Base-by-base conservation (phyloP, 1,284 basidiomycete species). In the Meripilus lineatus region DNA sequence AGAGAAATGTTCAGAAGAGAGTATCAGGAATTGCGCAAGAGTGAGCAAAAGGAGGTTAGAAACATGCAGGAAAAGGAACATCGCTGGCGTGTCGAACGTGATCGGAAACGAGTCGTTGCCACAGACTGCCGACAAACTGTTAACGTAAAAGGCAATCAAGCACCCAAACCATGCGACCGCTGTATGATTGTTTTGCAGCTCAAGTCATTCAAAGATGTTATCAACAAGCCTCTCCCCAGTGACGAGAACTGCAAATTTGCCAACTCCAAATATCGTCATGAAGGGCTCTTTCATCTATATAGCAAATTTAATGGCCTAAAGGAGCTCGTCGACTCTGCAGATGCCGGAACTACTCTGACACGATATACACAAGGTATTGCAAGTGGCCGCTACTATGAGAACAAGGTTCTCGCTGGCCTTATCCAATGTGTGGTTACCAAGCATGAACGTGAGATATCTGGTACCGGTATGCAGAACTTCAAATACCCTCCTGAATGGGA, bases 401-500 rank as follows among this genome's bases (percentile, higher is more conserved):
- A 49, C 6, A 42, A 53, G 0, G 51, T 69, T 0, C 64, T 67
- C 38, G 47, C 42, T 23, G 63, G 61, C 1, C 40, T 71, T 0
- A 17, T 70, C 0, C 23, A 62, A 17, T 63, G 62, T 2, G 55
- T 67, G 42, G 57, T 62, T 0, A 23, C 38, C 0, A 54, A 54
- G 24, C 7, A 44, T 1, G 62, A 68, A 8, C 42, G 53, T 0
- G 48, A 62, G 14, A 51, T 55, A 15, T 47, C 53, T 4, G 65
- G 64, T 2, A 55, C 62, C 1, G 65, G 65, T 0, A 55, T 62
- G 53, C 68, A 68, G 45, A 68, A 68, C 43, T 67, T 71, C 49
- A 33, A 46, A 5, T 67, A 67, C 48, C 39, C 57, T 0, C 61
- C 63, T 1, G 59, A 51, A 0, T 61, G 49, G 17, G 52, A 59